Base-by-base conservation (phyloP, 441 rosid species). In the Arabidopsis lyrata region DNA sequence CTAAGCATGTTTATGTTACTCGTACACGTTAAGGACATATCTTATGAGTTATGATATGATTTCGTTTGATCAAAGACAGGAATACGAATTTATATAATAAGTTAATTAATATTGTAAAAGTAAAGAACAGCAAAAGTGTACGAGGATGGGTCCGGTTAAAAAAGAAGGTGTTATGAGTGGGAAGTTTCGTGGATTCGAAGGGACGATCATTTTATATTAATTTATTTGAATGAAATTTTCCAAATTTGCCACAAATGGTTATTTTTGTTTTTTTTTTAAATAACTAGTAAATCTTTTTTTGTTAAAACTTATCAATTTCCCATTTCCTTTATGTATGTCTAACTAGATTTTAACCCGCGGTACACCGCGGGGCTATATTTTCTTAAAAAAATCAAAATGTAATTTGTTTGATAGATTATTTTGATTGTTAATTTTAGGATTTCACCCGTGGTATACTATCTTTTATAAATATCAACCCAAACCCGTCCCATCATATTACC, bases 131-230 rank as follows among this genome's bases (percentile, higher is more conserved):
- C 70, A 69, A 76, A 70, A 70, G 75, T 39, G 70, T 69, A 55
- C 60, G 79, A 68, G 59, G 42, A 76, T 57, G 75, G 80, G 80
- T 56, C 80, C 80, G 41, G 7, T 56, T 70, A 2, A 42, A 70
- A 70, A 70, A 56, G 48, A 22, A 29, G 38, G 1, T 63, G 70
- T 10, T 27, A 75, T 68, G 62, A 70, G 79, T 76, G 75, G 44
- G 58, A 63, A 55, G 71, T 76, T 56, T 76, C 79, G 79, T 76
- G 71, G 75, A 76, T 56, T 70, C 54, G 60, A 76, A 76, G 75
- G 75, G 79, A 76, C 75, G 55, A 76, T 76, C 62, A 70, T 70
- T 62, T 69, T 68, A 29, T 29, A 29, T 24, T 24, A 29, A 29
- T 29, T 3, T 29, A 29, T 29, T 29, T 29, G 31, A 29, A 29